Base-by-base conservation (phyloP, 768 basidiomycete genomes). In the Auriculariales sp. region DNA sequence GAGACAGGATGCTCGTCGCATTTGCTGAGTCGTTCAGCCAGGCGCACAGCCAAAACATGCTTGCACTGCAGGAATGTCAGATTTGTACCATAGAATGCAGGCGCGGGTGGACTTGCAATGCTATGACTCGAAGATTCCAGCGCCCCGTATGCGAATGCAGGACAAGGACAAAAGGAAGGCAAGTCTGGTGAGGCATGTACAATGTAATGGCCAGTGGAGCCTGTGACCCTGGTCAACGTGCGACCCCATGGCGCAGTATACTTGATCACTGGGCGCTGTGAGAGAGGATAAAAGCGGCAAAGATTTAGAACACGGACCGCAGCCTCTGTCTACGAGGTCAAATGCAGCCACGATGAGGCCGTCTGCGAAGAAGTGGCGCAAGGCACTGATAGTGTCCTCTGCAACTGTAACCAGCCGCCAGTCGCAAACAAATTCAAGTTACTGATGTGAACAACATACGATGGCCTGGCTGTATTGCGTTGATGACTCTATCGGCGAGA, bases 301-400 rank as follows among this genome's bases (percentile, higher is more conserved):
- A 32, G 25, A n/a, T 17, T 17, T 17, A 25, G 12, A 25, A 45
- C 7, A 55, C 71, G 28, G 55, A 85, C 87, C 81, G 55, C 74
- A 74, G 51, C 73, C 72, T 28, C 75, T 70, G 62, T 90, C 87
- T 36, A 88, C 68, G n/a, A 89, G 65, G 58, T 90, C 83, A 24
- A 90, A 63, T 4, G 87, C 83, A 17, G 81, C 80, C 2, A 85
- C 57, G 17, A 88, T 62, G 12, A 80, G 67, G 17, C 66, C 71
- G 51, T 83, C 79, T 1, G 84, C 74, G 55, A 87, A 72, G 48
- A 86, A 59, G 33, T 69, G 62, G 24, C 71, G 68, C 9, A 88
- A 69, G 51, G 70, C 71, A 50, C 71, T 68, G n/a, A 85, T 55
- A 6, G 68, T 62, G 44, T 79, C 75, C 31, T 82, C 78, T 36